Percentiles rank a stretch among this genome's conserved stretches.
These are phyloP conservation scores for Rauvolfia tetraphylla DNA, from an alignment of 257 asterid genomes.

Conservation along the genomic window DNA sequence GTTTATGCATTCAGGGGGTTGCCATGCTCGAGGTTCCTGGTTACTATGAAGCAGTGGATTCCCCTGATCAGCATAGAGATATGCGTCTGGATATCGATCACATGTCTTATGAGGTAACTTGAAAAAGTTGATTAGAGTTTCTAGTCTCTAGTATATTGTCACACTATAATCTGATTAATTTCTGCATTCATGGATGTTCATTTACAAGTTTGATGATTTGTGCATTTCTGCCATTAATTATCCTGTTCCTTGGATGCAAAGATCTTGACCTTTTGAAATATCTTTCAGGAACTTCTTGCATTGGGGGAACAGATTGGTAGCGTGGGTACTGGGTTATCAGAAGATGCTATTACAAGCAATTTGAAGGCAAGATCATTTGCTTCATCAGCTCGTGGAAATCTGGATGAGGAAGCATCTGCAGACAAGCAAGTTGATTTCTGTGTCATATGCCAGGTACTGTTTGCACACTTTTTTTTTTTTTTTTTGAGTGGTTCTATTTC, in stretches of 20 bases:
- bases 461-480: not conserved
- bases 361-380: constrained; percentile 54
- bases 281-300: constrained; percentile 76
- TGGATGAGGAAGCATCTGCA: constrained; percentile 26
- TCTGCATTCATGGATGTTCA: not conserved
- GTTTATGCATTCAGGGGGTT: constrained; percentile 45
- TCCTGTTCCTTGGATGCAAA: not conserved
- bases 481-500: not conserved
- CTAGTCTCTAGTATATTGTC: not conserved
- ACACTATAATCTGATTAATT: not conserved
- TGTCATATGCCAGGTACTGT: constrained; percentile 72
- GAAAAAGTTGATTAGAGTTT: not conserved
- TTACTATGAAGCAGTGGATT: constrained; percentile 46
- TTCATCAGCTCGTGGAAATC: constrained; percentile 29
- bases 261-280: constrained; percentile 13
- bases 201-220: constrained; percentile 1
- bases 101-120: constrained; percentile 68
- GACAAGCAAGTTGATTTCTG: constrained; percentile 57
- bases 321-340: constrained; percentile 68
- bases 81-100: constrained; percentile 49
- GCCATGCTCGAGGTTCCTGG: constrained; percentile 62
- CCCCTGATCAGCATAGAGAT: constrained; percentile 68
- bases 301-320: constrained; percentile 80
- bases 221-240: constrained; percentile 2
- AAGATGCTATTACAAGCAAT: constrained; percentile 38